A percentile compares a stretch with the other conserved stretches of the same genome.
phyloP scores from a whole-genome alignment of 1,284 basidiomycete species.

The Rhodotorula sp. region DNA sequence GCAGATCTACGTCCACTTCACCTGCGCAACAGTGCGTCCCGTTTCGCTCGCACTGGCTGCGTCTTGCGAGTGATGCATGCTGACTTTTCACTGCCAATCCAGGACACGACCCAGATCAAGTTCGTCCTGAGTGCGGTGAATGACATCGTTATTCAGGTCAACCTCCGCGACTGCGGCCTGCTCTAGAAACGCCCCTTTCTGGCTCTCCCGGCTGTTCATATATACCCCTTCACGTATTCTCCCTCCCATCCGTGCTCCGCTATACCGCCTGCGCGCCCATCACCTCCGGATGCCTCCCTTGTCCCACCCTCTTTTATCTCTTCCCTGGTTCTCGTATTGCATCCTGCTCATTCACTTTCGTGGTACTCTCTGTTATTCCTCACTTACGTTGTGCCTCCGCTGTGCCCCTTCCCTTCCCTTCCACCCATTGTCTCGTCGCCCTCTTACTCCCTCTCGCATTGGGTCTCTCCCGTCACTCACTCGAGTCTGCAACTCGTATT shows the following conservation, averaged over 20 bases:
- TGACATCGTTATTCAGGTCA: constrained; percentile 54
- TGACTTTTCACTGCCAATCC: not conserved
- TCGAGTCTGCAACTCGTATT: too few species aligned
- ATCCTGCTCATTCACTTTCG: too few species aligned
- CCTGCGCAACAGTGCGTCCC: constrained; percentile 47
- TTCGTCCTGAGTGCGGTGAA: constrained; percentile 61
- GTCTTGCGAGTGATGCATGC: not conserved
- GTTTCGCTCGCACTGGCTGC: not conserved
- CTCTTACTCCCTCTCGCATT: too few species aligned
- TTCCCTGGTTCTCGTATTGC: too few species aligned
- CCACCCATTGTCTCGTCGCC: too few species aligned
- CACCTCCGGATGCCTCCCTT: too few species aligned
- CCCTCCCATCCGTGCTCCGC: not conserved
- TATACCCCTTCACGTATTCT: not conserved
- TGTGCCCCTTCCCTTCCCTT: too few species aligned
- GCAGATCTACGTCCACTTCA: constrained; percentile 52
- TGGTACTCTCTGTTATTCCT: too few species aligned
- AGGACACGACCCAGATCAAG: constrained; percentile 50
- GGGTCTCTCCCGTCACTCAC: too few species aligned
- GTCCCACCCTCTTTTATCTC: too few species aligned
- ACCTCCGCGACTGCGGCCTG: constrained; percentile 76
- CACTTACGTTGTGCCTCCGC: too few species aligned
- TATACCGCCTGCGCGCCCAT: not conserved
- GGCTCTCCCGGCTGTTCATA: not conserved
- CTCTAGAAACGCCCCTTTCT: constrained; percentile 56